Base-by-base conservation (phyloP, 768 basidiomycete genomes). In the Harrya chromipes region DNA sequence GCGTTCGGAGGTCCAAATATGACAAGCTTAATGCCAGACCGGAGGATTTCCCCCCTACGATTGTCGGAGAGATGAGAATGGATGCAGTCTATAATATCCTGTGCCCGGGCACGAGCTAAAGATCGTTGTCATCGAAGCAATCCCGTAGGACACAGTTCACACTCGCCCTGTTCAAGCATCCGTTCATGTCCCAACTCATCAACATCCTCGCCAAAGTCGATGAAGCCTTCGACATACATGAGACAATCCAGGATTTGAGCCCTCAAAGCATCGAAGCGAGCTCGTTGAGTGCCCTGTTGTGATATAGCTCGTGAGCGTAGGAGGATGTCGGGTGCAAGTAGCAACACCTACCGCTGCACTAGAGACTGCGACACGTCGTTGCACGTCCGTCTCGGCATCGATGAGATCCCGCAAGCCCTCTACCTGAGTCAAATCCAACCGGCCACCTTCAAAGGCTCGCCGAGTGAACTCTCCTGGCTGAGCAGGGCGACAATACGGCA, bases 1-100 rank as follows among this genome's bases (percentile, higher is more conserved):
- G 87, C 91, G 59, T 97, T 97, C 0, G 94, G 90, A 20, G 92
- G 90, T 1, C 93, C 93, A 60, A 94, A 93, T 34, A 97, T 94
- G 13, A 89, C 85, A 9, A 95, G 73, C 39, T 81, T 83, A 41
- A 94, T 79, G 3, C 93, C 94, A 1, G 83, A 80, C 12, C 90
- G 83, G 52, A 94, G 71, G 43, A 95, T 83, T 64, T 95, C 93
- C 0, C 92, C 91, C 31, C 85, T 76, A 17, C 85, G 79, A 40
- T 79, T 81, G 65, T 94, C 91, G 6, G 76, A 66, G 1, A 94
- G 71, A 47, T 89, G 80, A 0, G 56, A 63, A 27, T 68, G 66
- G 36, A 95, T 87, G 26, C 63, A 71, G 0, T 63, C 48, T 36
- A 79, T 73, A 4, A 94, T 74, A 9, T 62, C 56, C 9, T 61